phyloP scores from a whole-genome alignment of 257 asterid species.

The Eucommia ulmoides region DNA sequence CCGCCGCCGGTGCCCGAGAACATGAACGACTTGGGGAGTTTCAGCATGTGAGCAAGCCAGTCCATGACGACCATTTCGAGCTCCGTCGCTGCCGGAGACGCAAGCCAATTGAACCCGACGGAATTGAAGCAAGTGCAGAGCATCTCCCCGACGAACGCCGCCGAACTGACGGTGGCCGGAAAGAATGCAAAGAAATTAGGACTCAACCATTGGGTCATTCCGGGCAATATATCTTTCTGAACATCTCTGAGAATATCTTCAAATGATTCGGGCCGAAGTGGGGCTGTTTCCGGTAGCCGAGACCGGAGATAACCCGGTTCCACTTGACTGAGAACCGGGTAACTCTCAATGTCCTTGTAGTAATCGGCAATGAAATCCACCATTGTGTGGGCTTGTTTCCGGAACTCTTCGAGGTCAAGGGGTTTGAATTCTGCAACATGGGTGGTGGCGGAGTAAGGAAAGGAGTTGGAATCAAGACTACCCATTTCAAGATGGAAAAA shows the following conservation, averaged over 20 bases:
- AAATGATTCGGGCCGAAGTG: constrained; percentile 16
- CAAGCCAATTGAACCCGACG: constrained; percentile 26
- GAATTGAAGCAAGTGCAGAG: constrained; percentile 21
- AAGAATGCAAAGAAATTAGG: constrained; percentile 28
- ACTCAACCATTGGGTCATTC: constrained; percentile 28
- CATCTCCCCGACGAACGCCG: constrained; percentile 23
- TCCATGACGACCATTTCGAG: constrained; percentile 29
- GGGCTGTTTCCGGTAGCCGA: constrained; percentile 15
- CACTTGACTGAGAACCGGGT: constrained; percentile 48
- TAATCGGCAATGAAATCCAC: background rate
- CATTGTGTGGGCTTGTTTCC: constrained; percentile 13
- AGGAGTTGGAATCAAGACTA: constrained; percentile 12
- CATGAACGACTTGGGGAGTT: constrained; percentile 20
- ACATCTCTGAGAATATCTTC: constrained; percentile 14
- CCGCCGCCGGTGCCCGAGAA: constrained; percentile 25
- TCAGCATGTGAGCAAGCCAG: constrained; percentile 17
- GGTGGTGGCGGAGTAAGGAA: background rate
- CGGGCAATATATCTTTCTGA: constrained; percentile 13
- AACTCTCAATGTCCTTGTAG: background rate
- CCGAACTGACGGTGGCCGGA: constrained; percentile 24
- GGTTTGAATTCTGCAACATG: constrained; percentile 12
- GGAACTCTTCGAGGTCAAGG: constrained; percentile 19
- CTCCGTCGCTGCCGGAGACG: constrained; percentile 25
- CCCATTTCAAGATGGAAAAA: constrained; percentile 10
- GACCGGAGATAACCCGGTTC: constrained; percentile 23